Conservation (phyloP, 371 early-diverging fungal species). For the Nosema muscidifuracis region DNA sequence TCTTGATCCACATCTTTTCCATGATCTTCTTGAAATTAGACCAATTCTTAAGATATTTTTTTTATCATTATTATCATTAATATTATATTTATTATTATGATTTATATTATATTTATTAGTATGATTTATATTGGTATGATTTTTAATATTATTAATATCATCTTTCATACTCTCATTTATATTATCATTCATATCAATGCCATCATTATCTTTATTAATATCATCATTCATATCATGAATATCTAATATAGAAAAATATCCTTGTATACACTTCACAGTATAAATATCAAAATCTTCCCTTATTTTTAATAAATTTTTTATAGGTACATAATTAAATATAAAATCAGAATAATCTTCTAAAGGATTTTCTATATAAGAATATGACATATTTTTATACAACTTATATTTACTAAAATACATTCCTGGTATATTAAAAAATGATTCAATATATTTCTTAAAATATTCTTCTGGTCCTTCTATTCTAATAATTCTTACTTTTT, state of each 20-base stretch:
- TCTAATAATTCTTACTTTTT: conserved; percentile 32
- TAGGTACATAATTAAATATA: conserved; percentile 57
- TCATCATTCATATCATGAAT: no score
- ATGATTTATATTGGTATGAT: no score
- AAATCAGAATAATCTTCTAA: conserved; percentile 55
- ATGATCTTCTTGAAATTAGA: conserved; percentile 79
- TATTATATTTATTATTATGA: no score
- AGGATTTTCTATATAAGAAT: conserved; percentile 11
- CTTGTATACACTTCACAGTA: conserved; percentile 53
- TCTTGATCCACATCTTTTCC: conserved; percentile 86
- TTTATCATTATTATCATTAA: no score
- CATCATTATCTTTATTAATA: no score
- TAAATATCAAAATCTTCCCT: conserved; percentile 4
- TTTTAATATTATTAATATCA: no score
- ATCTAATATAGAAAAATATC: no score
- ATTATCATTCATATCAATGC: no score
- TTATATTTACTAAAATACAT: conserved; percentile 40
- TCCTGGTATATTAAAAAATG: no score
- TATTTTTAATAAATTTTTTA: conserved; percentile 30
- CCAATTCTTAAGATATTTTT: no score
- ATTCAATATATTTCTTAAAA: conserved; percentile 39
- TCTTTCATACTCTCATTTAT: not conserved
- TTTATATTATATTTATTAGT: no score
- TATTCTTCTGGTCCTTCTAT: conserved; percentile 14
- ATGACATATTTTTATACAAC: conserved; percentile 29